These are phyloP conservation scores for Phytophthora sansomeana DNA, from an alignment of 352 stramenopile species.

Conservation along the genomic window DNA sequence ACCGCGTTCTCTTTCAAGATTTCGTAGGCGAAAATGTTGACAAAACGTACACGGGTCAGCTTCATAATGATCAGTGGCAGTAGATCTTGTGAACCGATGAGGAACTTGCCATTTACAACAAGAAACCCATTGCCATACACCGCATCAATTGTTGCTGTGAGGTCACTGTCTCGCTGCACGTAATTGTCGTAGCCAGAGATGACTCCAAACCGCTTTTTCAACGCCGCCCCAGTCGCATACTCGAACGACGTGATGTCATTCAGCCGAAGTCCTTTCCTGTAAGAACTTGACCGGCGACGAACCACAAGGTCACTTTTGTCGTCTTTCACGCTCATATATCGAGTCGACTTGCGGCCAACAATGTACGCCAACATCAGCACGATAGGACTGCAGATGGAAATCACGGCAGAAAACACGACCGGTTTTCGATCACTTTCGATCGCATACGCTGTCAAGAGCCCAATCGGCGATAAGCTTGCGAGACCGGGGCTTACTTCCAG, in stretches of 20 bases:
- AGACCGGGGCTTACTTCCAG: slow-evolving; percentile 17
- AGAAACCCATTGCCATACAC: slow-evolving; percentile 54
- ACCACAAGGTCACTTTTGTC: neutral
- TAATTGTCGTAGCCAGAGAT: slow-evolving; percentile 40
- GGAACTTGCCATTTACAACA: slow-evolving; percentile 43
- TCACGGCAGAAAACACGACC: slow-evolving; percentile 23
- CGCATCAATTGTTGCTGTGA: slow-evolving; percentile 39
- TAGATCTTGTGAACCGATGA: slow-evolving; percentile 43
- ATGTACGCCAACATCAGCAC: slow-evolving; percentile 32
- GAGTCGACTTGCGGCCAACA: slow-evolving; percentile 20
- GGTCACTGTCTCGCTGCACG: slow-evolving; percentile 12
- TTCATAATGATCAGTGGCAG: slow-evolving; percentile 49
- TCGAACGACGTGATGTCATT: slow-evolving; percentile 33
- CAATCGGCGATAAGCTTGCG: slow-evolving; percentile 26
- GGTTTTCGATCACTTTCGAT: slow-evolving; percentile 13
- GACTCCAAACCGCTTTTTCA: slow-evolving; percentile 32
- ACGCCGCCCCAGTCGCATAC: slow-evolving; percentile 26
- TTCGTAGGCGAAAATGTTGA: slow-evolving; percentile 44
- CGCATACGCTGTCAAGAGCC: slow-evolving; percentile 29
- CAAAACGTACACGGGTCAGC: slow-evolving; percentile 37
- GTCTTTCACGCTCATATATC: neutral
- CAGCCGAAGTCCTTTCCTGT: slow-evolving; percentile 10
- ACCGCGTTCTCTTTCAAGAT: slow-evolving; percentile 20
- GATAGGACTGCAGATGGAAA: slow-evolving; percentile 33
- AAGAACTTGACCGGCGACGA: slow-evolving; percentile 10